These are phyloP conservation scores for Ogataea populi-albae DNA, from an alignment of 805 yeast genomes.

Conservation along the genomic window DNA sequence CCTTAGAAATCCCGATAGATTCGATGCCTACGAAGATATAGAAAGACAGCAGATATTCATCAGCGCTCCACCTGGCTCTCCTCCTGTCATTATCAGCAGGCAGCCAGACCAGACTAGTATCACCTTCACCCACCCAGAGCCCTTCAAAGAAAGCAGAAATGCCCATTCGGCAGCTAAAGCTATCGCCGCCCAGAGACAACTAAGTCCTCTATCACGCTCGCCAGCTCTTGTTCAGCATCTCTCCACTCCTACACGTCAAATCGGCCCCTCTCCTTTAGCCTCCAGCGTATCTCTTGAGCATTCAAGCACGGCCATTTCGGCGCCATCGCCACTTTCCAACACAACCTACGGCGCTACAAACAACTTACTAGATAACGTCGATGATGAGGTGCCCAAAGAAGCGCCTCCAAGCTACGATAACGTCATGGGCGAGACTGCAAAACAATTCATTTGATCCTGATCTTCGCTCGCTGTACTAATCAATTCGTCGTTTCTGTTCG, in stretches of 20 bases:
- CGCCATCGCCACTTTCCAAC: slow-evolving; percentile 7
- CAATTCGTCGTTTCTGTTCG: no score
- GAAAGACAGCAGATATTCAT: slow-evolving; percentile 30
- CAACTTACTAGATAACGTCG: slow-evolving; percentile 3
- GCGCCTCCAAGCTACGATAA: slow-evolving; percentile 38
- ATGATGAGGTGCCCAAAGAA: slow-evolving; percentile 19
- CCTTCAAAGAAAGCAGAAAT: slow-evolving; percentile 22
- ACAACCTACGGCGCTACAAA: slow-evolving; percentile 21
- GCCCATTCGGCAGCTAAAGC: slow-evolving; percentile 1
- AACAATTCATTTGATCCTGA: slow-evolving; percentile 20
- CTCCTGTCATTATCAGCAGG: slow-evolving; percentile 19
- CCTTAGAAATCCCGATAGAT: slow-evolving; percentile 44
- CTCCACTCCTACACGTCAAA: background rate
- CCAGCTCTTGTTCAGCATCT: slow-evolving; percentile 6
- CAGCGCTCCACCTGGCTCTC: slow-evolving; percentile 22
- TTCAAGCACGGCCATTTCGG: slow-evolving; percentile 9
- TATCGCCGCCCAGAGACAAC: slow-evolving; percentile 16
- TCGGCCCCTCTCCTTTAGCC: background rate
- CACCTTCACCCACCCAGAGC: slow-evolving; percentile 33
- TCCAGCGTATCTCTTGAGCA: slow-evolving; percentile 2
- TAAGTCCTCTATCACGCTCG: slow-evolving; percentile 24
- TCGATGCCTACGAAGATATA: slow-evolving; percentile 20
- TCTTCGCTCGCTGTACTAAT: background rate
- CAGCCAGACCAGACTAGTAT: slow-evolving; percentile 28
- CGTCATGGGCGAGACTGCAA: slow-evolving; percentile 34